A percentile compares a stretch with the other conserved stretches of the same genome.
phyloP scores from a whole-genome alignment of 176 grass and related monocot species.

The Panicum miliaceum region DNA sequence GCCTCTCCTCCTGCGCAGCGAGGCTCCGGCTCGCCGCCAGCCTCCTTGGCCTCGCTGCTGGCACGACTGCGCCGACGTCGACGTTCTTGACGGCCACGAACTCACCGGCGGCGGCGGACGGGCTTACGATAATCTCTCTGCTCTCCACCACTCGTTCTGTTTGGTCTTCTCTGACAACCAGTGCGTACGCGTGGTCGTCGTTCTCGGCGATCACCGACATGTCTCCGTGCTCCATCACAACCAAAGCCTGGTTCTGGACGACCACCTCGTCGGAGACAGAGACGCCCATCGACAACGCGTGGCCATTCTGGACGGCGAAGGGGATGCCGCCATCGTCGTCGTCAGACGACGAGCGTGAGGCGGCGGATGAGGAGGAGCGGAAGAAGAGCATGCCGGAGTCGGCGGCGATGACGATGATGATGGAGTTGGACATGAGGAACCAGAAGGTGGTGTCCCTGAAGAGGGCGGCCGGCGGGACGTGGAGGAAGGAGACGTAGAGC shows the following conservation, averaged over 20 bases:
- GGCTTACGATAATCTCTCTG: background rate
- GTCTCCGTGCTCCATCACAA: slow-evolving; percentile 1
- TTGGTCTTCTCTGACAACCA: background rate
- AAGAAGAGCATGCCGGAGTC: slow-evolving; percentile 80
- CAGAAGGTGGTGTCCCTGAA: slow-evolving; percentile 95
- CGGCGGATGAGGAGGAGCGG: slow-evolving; percentile 32
- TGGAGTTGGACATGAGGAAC: slow-evolving; percentile 98
- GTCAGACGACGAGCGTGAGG: background rate
- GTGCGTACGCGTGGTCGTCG: slow-evolving; percentile 34
- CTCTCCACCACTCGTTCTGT: background rate
- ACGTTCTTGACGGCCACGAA: background rate
- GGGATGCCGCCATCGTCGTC: background rate
- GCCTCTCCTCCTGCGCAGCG: slow-evolving; percentile 26
- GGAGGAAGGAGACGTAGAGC: slow-evolving; percentile 92
- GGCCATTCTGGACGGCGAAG: slow-evolving; percentile 1
- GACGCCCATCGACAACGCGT: background rate
- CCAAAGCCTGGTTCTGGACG: background rate
- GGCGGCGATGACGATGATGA: slow-evolving; percentile 84
- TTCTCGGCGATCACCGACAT: background rate
- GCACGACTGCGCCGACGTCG: background rate
- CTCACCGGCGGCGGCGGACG: background rate
- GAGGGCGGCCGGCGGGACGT: slow-evolving; percentile 68
- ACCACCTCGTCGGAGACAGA: background rate
- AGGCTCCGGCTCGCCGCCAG: slow-evolving; percentile 40
- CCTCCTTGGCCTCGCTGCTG: background rate